Evolutionary conservation across 345 rosid genomes (phyloP).

Genomic region (Balakata baccata): DNA sequence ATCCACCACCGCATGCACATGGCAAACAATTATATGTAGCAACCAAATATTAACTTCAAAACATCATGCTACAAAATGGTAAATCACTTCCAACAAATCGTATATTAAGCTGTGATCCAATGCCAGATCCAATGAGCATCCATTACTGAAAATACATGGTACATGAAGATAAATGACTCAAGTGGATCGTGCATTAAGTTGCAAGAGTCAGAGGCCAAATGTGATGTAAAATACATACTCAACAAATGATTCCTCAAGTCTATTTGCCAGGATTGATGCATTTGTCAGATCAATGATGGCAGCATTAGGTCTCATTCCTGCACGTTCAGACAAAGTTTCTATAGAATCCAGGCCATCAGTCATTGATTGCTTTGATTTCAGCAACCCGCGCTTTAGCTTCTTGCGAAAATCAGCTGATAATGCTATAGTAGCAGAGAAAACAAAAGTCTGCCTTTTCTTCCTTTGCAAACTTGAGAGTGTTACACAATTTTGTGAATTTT

Average conservation of each 20-base stretch:
- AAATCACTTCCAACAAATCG: not conserved
- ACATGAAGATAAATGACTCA: not conserved
- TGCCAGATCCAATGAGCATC: conserved; percentile 2
- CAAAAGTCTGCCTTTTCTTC: conserved; percentile 93
- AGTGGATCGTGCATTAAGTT: not conserved
- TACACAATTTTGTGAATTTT: conserved; percentile 47
- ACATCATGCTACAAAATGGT: not conserved
- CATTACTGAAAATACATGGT: not conserved
- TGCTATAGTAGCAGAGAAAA: conserved; percentile 94
- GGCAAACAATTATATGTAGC: not conserved
- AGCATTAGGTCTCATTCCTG: conserved; percentile 81
- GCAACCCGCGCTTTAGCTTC: conserved; percentile 72
- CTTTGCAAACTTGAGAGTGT: conserved; percentile 56
- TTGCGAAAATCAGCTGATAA: conserved; percentile 87
- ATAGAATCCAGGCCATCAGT: conserved; percentile 67
- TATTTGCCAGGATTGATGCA: conserved; percentile 62
- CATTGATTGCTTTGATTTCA: conserved; percentile 57
- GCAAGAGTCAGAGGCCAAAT: conserved; percentile 14
- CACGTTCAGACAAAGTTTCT: conserved; percentile 78
- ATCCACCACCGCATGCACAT: not conserved
- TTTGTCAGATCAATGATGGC: conserved; percentile 89
- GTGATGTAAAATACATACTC: conserved; percentile 44
- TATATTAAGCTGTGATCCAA: not conserved
- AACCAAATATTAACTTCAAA: conserved; percentile 1
- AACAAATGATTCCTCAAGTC: conserved; percentile 82